These are phyloP conservation scores for Microstegium vimineum DNA, from an alignment of 176 grass and related monocot genomes.

Conservation along the genomic window DNA sequence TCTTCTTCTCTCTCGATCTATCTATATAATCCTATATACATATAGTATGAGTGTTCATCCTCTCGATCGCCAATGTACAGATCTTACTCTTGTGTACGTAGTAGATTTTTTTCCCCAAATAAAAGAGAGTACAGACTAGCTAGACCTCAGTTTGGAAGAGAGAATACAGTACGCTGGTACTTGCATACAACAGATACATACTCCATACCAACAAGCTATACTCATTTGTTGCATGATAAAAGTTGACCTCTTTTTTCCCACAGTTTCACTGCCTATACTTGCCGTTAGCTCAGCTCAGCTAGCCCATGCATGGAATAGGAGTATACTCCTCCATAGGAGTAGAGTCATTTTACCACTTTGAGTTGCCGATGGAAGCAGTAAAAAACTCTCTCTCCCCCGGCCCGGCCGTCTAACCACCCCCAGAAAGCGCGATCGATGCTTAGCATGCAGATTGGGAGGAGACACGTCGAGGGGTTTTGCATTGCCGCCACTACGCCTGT, in stretches of 20 bases:
- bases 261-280: conserved; percentile 17
- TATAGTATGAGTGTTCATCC: neutral
- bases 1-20: no score
- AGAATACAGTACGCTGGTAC: neutral
- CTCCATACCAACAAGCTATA: neutral
- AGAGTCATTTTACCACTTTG: conserved; percentile 20
- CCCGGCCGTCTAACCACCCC: neutral
- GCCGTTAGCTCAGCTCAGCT: neutral
- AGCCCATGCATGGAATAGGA: conserved; percentile 31
- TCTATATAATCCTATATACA: neutral
- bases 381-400: conserved; percentile 13
- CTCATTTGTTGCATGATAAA: neutral
- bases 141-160: conserved; percentile 3
- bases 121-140: neutral
- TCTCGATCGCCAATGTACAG: neutral
- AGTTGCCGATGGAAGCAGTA: conserved; percentile 25
- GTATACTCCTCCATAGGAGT: neutral
- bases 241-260: conserved; percentile 7
- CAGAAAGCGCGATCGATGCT: neutral
- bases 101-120: neutral
- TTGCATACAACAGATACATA: neutral
- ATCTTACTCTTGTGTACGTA: conserved; percentile 1
- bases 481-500: neutral
- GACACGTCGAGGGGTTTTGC: neutral
- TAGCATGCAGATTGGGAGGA: neutral